phyloP scores from a whole-genome alignment of 139 green algal genomes.

The Chlorella sorokiniana region DNA sequence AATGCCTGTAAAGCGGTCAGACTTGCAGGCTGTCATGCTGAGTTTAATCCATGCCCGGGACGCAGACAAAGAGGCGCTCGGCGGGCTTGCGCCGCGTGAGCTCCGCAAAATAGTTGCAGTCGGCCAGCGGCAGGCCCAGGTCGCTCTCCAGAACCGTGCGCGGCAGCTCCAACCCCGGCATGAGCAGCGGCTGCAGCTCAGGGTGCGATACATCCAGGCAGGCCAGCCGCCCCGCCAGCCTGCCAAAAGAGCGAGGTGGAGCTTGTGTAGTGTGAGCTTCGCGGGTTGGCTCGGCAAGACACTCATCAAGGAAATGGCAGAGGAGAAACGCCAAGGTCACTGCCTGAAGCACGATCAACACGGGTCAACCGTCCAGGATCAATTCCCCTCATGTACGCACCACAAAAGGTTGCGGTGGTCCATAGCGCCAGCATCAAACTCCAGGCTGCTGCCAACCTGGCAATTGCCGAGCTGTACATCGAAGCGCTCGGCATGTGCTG shows the following conservation, averaged over 20 bases:
- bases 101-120: conserved; percentile 26
- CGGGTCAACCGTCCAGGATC: background rate
- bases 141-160: conserved; percentile 34
- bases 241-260: background rate
- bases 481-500: background rate
- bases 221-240: conserved; percentile 9
- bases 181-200: conserved; percentile 9
- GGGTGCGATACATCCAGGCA: conserved; percentile 6
- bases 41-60: conserved; percentile 2
- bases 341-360: background rate
- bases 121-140: conserved; percentile 27
- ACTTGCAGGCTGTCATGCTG: no score
- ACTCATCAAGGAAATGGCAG: no score
- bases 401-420: conserved; percentile 26
- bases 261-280: background rate
- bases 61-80: conserved; percentile 28
- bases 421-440: conserved; percentile 19
- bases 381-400: conserved; percentile 7
- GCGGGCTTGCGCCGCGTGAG: background rate
- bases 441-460: conserved; percentile 12
- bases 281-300: no score
- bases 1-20: no score
- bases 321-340: no score
- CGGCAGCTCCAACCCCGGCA: conserved; percentile 28
- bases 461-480: conserved; percentile 31